phyloP scores from a whole-genome alignment of 2,329 filamentous ascomycete species.

The Coniochaeta hoffmannii region DNA sequence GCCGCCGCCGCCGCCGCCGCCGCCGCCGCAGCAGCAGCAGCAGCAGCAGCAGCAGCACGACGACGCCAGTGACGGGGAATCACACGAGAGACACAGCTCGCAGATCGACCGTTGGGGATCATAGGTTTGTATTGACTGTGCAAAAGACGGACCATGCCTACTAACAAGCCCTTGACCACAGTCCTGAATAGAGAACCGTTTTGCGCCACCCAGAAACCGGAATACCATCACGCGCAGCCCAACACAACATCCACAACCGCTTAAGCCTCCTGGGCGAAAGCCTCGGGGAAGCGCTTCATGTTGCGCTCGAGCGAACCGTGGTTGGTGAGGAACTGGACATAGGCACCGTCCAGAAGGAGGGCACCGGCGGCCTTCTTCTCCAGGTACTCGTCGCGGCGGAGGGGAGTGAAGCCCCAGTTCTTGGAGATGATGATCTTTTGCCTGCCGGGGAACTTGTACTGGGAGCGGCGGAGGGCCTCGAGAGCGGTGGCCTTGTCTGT shows the following conservation, averaged over 20 bases:
- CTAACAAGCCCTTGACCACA: conserved; percentile 16
- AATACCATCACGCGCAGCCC: conserved; percentile 5
- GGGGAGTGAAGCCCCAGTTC: conserved; percentile 99
- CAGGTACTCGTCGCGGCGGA: conserved; percentile 95
- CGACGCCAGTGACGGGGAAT: not conserved
- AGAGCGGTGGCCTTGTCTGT: conserved; percentile 63
- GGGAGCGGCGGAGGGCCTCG: conserved; percentile 96
- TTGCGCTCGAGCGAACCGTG: conserved; percentile 80
- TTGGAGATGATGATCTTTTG: conserved; percentile 99
- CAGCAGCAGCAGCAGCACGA: not conserved
- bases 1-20: too few species aligned
- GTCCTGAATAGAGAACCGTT: conserved; percentile 21
- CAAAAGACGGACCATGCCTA: conserved; percentile 17
- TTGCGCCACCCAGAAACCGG: conserved; percentile 21
- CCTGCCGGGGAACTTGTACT: conserved; percentile 99
- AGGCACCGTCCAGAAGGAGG: conserved; percentile 96
- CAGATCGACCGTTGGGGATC: conserved; percentile 12
- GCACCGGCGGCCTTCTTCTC: conserved; percentile 88
- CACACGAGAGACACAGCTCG: not conserved
- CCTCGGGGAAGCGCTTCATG: conserved; percentile 90
- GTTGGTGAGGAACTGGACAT: conserved; percentile 98
- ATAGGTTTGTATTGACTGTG: conserved; percentile 19
- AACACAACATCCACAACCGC: conserved; percentile 9
- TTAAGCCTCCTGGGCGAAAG: conserved; percentile 60
- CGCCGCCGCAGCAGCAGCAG: too few species aligned